A percentile compares a stretch with the other conserved stretches of the same genome.
These are phyloP conservation scores for Calonectria ilicicola DNA, from an alignment of 2,329 filamentous ascomycete genomes.

Conservation along the genomic window DNA sequence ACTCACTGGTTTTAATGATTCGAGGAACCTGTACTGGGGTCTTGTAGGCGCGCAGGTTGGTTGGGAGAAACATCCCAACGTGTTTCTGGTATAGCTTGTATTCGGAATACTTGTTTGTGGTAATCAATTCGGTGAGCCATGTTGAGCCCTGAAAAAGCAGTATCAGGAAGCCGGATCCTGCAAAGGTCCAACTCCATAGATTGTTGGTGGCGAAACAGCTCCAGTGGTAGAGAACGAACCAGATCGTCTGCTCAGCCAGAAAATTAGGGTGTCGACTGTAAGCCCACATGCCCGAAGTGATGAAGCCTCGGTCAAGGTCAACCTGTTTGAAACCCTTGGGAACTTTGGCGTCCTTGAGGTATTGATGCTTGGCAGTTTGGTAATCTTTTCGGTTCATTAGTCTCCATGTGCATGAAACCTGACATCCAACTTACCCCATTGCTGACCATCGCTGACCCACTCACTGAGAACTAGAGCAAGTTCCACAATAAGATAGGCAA, in stretches of 20 bases:
- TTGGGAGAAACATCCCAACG: slow-evolving; percentile 87
- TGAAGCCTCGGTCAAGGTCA: slow-evolving; percentile 91
- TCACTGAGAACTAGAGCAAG: slow-evolving; percentile 72
- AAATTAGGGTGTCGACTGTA: slow-evolving; percentile 97
- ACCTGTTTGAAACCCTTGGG: slow-evolving; percentile 73
- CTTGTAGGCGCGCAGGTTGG: slow-evolving; percentile 56
- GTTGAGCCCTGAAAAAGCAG: slow-evolving; percentile 91
- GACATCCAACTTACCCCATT: slow-evolving; percentile 75
- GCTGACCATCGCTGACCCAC: slow-evolving; percentile 89
- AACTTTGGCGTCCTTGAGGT: slow-evolving; percentile 79
- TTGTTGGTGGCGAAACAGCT: slow-evolving; percentile 78
- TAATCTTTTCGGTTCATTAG: slow-evolving; percentile 64
- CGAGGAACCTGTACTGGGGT: slow-evolving; percentile 54
- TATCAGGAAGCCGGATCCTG: slow-evolving; percentile 77
- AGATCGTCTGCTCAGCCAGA: slow-evolving; percentile 89
- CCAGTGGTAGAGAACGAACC: slow-evolving; percentile 92
- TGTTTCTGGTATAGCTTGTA: slow-evolving; percentile 86
- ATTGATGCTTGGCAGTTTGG: slow-evolving; percentile 83
- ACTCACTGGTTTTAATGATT: slow-evolving; percentile 63
- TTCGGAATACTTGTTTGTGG: slow-evolving; percentile 85
- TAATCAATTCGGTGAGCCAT: slow-evolving; percentile 86
- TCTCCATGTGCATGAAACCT: background rate
- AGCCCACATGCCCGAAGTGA: slow-evolving; percentile 85
- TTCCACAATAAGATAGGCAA: slow-evolving; percentile 59
- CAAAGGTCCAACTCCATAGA: slow-evolving; percentile 81